A percentile compares a stretch with the other conserved stretches of the same genome.
phyloP scores from a whole-genome alignment of 2,329 filamentous ascomycete species.

The Botrytis byssoidea region DNA sequence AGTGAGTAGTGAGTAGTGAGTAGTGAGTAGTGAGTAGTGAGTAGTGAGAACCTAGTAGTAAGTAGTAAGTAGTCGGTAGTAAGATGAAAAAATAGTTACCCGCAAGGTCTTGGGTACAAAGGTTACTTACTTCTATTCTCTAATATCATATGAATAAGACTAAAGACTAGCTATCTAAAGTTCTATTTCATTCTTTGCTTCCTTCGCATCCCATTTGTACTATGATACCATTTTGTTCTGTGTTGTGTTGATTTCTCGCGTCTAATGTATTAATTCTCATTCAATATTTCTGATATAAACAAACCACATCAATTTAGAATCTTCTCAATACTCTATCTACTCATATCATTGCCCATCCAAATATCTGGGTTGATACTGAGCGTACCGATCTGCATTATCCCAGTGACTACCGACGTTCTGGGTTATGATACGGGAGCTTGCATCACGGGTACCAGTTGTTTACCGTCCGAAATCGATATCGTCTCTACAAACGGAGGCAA shows the following conservation, averaged over 20 bases:
- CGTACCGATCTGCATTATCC: background rate
- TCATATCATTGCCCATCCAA: background rate
- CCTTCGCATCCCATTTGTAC: background rate
- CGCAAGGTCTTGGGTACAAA: constrained; percentile 11
- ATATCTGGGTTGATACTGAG: background rate
- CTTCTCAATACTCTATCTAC: background rate
- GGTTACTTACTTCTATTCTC: background rate
- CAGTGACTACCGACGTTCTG: constrained; percentile 10
- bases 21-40: background rate
- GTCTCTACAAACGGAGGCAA: constrained; percentile 10
- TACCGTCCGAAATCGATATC: constrained; percentile 14
- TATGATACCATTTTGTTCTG: background rate
- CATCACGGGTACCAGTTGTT: constrained; percentile 13
- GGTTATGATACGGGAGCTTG: constrained; percentile 16
- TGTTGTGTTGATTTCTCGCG: background rate
- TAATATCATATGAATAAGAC: background rate
- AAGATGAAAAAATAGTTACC: background rate
- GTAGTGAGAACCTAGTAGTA: background rate
- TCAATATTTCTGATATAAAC: background rate
- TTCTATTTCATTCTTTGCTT: background rate
- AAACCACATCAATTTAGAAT: background rate
- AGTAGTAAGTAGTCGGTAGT: background rate
- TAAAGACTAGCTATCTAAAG: background rate
- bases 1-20: background rate
- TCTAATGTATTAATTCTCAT: background rate